Percentiles rank a stretch among this genome's conserved stretches.
Evolutionary conservation across 345 rosid species (phyloP).

Genomic region (Lumnitzera racemosa): DNA sequence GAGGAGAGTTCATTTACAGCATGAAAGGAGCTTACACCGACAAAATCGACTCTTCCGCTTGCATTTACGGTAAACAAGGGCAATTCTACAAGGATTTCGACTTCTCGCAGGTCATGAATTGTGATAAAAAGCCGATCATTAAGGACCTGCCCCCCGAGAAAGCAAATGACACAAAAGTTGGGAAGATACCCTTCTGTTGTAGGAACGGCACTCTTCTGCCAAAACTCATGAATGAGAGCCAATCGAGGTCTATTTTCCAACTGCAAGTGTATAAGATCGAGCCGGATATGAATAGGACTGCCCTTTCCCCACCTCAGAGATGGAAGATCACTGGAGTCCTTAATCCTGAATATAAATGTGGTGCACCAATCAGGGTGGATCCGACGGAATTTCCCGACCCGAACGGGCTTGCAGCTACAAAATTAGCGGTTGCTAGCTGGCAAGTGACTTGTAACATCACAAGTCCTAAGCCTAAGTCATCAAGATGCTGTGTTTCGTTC

Average conservation of each 20-base stretch:
- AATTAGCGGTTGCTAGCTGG: constrained; percentile 59
- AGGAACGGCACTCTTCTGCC: constrained; percentile 70
- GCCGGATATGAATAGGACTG: constrained; percentile 58
- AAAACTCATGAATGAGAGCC: constrained; percentile 44
- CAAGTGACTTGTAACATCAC: constrained; percentile 81
- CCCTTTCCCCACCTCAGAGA: constrained; percentile 58
- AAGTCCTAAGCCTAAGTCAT: constrained; percentile 40
- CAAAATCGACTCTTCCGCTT: constrained; percentile 38
- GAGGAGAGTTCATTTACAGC: constrained; percentile 70
- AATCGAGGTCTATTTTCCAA: constrained; percentile 65
- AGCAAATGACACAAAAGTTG: constrained; percentile 49
- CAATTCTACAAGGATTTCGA: constrained; percentile 52
- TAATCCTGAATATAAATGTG: constrained; percentile 65
- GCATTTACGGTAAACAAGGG: constrained; percentile 64
- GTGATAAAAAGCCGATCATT: constrained; percentile 57
- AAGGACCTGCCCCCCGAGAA: constrained; percentile 56
- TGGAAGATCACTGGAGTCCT: constrained; percentile 67
- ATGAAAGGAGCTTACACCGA: constrained; percentile 85
- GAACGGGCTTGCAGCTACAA: constrained; percentile 42
- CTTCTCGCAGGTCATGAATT: constrained; percentile 60
- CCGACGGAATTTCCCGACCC: constrained; percentile 71
- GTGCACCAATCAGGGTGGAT: constrained; percentile 65
- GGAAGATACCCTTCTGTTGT: constrained; percentile 75
- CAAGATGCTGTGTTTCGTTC: constrained; percentile 89
- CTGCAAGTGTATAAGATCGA: constrained; percentile 71